Percentiles rank a stretch among this genome's conserved stretches.
Conservation (phyloP, 2,329 filamentous ascomycete genomes). For the Fusarium sp. region DNA sequence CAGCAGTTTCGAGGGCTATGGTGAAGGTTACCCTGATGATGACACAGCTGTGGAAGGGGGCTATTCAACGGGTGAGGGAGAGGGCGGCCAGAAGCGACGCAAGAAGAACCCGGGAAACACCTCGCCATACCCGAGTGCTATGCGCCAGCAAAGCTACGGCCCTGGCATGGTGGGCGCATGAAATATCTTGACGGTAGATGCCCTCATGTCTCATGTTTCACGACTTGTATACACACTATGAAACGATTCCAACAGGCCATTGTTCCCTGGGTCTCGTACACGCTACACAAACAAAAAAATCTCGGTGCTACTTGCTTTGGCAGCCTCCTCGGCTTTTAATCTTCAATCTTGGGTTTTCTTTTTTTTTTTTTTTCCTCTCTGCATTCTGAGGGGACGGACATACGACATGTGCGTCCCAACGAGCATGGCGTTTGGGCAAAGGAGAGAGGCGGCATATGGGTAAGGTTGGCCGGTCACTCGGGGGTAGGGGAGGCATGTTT, state of each 20-base stretch:
- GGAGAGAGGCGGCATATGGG: constrained; percentile 31
- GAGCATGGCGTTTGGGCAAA: constrained; percentile 48
- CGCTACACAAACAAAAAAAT: constrained; percentile 28
- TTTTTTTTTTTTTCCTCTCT: constrained; percentile 19
- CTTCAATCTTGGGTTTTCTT: constrained; percentile 15
- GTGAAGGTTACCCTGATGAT: constrained; percentile 76
- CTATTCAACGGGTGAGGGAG: constrained; percentile 78
- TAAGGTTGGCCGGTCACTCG: constrained; percentile 21
- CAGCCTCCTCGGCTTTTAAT: constrained; percentile 31
- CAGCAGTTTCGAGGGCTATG: constrained; percentile 77
- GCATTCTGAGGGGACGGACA: constrained; percentile 39
- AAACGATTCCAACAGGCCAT: constrained; percentile 41
- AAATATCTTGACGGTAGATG: constrained; percentile 29
- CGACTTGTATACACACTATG: constrained; percentile 44
- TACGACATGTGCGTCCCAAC: constrained; percentile 32
- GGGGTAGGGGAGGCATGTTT: constrained; percentile 18
- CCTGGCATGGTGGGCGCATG: constrained; percentile 68
- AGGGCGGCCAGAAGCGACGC: constrained; percentile 70
- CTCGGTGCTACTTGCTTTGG: constrained; percentile 27
- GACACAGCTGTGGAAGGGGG: constrained; percentile 65
- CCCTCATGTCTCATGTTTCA: constrained; percentile 13
- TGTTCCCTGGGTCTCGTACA: constrained; percentile 16
- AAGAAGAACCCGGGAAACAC: constrained; percentile 66
- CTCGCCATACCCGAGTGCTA: constrained; percentile 53
- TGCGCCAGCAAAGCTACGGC: constrained; percentile 64